Conservation (phyloP, 2,329 filamentous ascomycete species). For the Aureobasidium sp. region DNA sequence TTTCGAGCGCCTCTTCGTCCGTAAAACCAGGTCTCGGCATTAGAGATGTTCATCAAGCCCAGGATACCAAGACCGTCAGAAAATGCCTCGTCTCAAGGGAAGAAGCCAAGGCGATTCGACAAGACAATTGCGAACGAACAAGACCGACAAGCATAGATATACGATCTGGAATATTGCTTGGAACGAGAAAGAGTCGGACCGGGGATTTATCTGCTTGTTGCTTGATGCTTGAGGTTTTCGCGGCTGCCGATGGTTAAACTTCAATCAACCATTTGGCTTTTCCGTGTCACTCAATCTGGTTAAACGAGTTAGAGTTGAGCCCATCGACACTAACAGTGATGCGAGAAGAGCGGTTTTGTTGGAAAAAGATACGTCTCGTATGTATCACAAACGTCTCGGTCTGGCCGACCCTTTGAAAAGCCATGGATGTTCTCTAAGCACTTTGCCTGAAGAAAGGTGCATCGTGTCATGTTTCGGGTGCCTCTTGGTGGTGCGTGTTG, state of each 20-base stretch:
- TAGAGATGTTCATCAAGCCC: background rate
- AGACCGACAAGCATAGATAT: background rate
- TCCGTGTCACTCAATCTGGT: slow-evolving; percentile 1
- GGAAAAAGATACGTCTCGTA: background rate
- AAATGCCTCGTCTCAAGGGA: slow-evolving; percentile 4
- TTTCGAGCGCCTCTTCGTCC: background rate
- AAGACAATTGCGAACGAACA: background rate
- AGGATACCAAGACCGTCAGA: background rate
- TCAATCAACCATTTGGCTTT: background rate
- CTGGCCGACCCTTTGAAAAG: background rate
- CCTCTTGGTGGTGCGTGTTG: background rate
- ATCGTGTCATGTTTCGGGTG: slow-evolving; percentile 7
- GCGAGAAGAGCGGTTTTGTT: slow-evolving; percentile 6
- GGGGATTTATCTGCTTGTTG: background rate
- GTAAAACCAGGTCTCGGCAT: background rate
- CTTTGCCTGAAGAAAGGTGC: background rate
- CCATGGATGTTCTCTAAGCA: background rate
- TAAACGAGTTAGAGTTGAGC: background rate
- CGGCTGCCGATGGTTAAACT: background rate
- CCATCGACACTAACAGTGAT: background rate
- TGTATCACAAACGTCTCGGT: background rate
- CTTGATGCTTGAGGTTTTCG: background rate
- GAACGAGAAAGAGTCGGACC: background rate
- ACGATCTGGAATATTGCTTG: background rate
- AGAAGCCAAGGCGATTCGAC: background rate